A percentile compares a stretch with the other conserved stretches of the same genome.
phyloP scores from a whole-genome alignment of 306 rosid species.

The Cicer bijugum region DNA sequence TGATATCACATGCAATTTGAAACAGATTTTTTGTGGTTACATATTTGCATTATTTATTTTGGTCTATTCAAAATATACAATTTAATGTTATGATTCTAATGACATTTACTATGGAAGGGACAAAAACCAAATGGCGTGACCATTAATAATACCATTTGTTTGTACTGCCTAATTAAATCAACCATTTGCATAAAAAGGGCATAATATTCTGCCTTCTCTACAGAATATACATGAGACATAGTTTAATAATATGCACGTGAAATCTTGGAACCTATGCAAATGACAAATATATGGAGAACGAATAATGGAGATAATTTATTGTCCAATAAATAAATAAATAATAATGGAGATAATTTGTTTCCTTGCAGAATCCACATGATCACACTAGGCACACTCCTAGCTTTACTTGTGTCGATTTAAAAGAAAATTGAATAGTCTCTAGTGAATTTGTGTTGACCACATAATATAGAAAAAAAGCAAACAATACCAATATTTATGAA shows the following conservation, averaged over 20 bases:
- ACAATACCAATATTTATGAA: slow-evolving; percentile 26
- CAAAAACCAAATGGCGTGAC: slow-evolving; percentile 39
- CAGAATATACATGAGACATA: slow-evolving; percentile 49
- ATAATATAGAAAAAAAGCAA: slow-evolving; percentile 9
- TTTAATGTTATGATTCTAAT: background rate
- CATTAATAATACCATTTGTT: slow-evolving; percentile 29
- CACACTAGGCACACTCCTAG: slow-evolving; percentile 34
- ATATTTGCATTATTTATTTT: background rate
- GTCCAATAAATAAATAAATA: too few relatives aligned
- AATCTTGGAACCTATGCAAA: slow-evolving; percentile 47
- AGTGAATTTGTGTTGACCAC: slow-evolving; percentile 29
- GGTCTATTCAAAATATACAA: too few relatives aligned
- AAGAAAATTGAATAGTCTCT: slow-evolving; percentile 30
- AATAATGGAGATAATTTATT: slow-evolving; percentile 40
- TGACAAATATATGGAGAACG: slow-evolving; percentile 37
- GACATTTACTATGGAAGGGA: slow-evolving; percentile 32
- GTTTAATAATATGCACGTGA: slow-evolving; percentile 51
- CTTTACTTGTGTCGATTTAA: slow-evolving; percentile 20
- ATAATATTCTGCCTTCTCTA: slow-evolving; percentile 41
- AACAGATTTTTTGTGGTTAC: too few relatives aligned
- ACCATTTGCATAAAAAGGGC: slow-evolving; percentile 37
- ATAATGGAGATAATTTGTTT: slow-evolving; percentile 45
- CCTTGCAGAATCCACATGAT: slow-evolving; percentile 43
- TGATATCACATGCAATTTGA: slow-evolving; percentile 25
- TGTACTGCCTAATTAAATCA: slow-evolving; percentile 36